These are phyloP conservation scores for Rhazya stricta DNA, from an alignment of 257 asterid species.

Conservation along the genomic window DNA sequence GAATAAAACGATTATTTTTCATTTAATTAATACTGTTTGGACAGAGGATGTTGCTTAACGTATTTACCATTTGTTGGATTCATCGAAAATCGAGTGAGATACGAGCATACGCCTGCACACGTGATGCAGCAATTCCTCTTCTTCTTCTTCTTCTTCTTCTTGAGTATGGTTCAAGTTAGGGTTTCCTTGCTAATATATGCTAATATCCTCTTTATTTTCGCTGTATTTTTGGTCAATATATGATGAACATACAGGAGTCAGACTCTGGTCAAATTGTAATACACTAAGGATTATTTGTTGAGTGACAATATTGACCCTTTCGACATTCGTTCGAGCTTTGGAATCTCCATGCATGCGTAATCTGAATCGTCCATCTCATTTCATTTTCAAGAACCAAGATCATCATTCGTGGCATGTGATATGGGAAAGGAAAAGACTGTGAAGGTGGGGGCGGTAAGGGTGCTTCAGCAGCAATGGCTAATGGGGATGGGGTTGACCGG, in stretches of 20 bases:
- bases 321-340: no score
- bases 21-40: background rate
- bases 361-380: conserved; percentile 5
- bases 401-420: conserved; percentile 15
- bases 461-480: background rate
- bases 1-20: background rate
- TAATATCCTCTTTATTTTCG: background rate
- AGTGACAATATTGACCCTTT: background rate
- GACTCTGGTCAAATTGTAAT: conserved; percentile 20
- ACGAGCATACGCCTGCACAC: conserved; percentile 43
- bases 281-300: background rate
- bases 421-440: background rate
- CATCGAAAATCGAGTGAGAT: conserved; percentile 48
- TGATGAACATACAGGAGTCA: conserved; percentile 9
- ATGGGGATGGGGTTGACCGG: conserved; percentile 7
- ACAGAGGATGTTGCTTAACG: conserved; percentile 93
- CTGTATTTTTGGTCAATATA: background rate
- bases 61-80: conserved; percentile 35
- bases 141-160: background rate
- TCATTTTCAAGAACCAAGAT: conserved; percentile 7
- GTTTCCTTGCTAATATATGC: background rate
- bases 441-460: background rate
- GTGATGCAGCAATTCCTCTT: conserved; percentile 32
- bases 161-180: conserved; percentile 30
- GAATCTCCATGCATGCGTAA: background rate